These are phyloP conservation scores for Myxozyma kluyveri DNA, from an alignment of 805 yeast species.

Conservation along the genomic window DNA sequence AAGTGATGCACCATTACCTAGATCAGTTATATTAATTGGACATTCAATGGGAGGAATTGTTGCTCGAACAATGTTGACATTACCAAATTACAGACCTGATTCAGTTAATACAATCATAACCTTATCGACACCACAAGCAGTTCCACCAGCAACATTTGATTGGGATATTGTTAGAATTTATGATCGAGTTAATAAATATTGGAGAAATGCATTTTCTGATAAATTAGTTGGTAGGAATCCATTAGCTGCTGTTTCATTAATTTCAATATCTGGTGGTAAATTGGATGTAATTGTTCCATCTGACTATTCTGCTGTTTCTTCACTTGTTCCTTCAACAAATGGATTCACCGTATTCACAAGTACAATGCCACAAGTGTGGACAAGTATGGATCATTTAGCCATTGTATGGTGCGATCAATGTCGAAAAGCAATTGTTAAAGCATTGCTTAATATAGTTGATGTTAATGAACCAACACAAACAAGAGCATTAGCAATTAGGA, in stretches of 20 bases:
- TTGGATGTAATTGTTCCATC: conserved; percentile 80
- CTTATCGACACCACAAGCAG: conserved; percentile 86
- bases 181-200: conserved; percentile 68
- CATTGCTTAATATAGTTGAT: conserved; percentile 62
- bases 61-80: conserved; percentile 74
- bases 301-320: conserved; percentile 75
- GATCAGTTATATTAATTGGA: conserved; percentile 74
- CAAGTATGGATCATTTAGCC: conserved; percentile 91
- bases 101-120: conserved; percentile 84
- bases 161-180: conserved; percentile 78
- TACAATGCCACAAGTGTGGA: conserved; percentile 88
- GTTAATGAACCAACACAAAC: conserved; percentile 46
- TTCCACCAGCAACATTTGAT: conserved; percentile 90
- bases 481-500: conserved; percentile 51
- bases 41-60: conserved; percentile 99
- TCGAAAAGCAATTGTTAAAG: conserved; percentile 57
- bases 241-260: conserved; percentile 57
- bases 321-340: conserved; percentile 65
- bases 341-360: conserved; percentile 83
- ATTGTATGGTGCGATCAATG: conserved; percentile 95
- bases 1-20: conserved; percentile 41
- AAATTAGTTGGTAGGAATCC: conserved; percentile 46
- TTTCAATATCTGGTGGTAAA: conserved; percentile 88
- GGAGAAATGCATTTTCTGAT: conserved; percentile 61
- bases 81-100: conserved; percentile 67